These are phyloP conservation scores for Sarcomyxa edulis DNA, from an alignment of 768 basidiomycete species.

Conservation along the genomic window DNA sequence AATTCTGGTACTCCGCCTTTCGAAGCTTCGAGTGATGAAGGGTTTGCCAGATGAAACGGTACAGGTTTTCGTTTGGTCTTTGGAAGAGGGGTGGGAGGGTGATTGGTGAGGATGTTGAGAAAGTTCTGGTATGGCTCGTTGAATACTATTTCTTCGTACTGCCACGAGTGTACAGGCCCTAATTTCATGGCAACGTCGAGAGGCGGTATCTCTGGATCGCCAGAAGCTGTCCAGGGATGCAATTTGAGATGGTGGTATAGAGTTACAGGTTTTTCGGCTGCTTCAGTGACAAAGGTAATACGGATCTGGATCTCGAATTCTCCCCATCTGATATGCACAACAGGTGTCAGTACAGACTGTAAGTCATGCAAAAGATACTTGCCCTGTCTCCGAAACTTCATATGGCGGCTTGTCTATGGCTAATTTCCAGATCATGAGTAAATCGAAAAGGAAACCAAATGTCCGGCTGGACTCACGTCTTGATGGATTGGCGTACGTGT, in stretches of 20 bases:
- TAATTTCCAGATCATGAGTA: conserved; percentile 21
- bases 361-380: conserved; percentile 13
- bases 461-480: conserved; percentile 83
- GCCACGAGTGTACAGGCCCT: conserved; percentile 92
- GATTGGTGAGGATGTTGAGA: conserved; percentile 70
- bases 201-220: conserved; percentile 63
- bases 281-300: conserved; percentile 84
- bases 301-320: conserved; percentile 96
- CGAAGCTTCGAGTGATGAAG: conserved; percentile 50
- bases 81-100: conserved; percentile 81
- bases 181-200: conserved; percentile 60
- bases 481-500: conserved; percentile 88
- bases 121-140: conserved; percentile 88
- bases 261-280: conserved; percentile 84
- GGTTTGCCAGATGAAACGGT: conserved; percentile 68
- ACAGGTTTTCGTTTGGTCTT: conserved; percentile 54
- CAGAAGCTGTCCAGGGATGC: conserved; percentile 74
- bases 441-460: not conserved
- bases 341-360: not conserved
- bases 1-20: conserved; percentile 80
- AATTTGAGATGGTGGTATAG: conserved; percentile 94
- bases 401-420: conserved; percentile 93
- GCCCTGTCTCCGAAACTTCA: conserved; percentile 95
- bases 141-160: conserved; percentile 98
- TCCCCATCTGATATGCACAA: conserved; percentile 68